A percentile compares a stretch with the other conserved stretches of the same genome.
These are phyloP conservation scores for Ascosphaera apis DNA, from an alignment of 2,329 filamentous ascomycete species.

Conservation along the genomic window DNA sequence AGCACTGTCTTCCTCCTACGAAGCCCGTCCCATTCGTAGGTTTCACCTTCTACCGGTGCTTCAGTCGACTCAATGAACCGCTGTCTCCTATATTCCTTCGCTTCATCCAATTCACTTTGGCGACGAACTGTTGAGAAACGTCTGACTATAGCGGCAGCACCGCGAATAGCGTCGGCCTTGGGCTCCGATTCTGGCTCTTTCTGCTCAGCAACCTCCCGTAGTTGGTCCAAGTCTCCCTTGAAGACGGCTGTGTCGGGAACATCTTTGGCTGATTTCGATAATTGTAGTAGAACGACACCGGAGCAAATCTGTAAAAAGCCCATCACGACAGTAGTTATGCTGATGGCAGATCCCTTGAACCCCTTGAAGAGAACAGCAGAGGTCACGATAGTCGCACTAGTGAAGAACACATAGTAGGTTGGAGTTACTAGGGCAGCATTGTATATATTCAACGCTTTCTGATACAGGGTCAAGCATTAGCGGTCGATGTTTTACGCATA, in stretches of 20 bases:
- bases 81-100: constrained; percentile 57
- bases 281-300: constrained; percentile 73
- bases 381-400: constrained; percentile 80
- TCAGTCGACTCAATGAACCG: constrained; percentile 46
- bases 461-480: constrained; percentile 14
- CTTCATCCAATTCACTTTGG: constrained; percentile 59
- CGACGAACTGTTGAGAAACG: constrained; percentile 53
- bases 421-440: constrained; percentile 93
- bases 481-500: constrained; percentile 1
- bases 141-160: constrained; percentile 67
- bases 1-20: constrained; percentile 44
- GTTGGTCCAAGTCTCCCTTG: constrained; percentile 77
- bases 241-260: constrained; percentile 87
- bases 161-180: constrained; percentile 87
- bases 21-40: constrained; percentile 80
- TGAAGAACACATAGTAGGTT: constrained; percentile 98
- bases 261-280: constrained; percentile 97
- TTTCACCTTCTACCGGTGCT: constrained; percentile 54
- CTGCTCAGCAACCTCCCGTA: constrained; percentile 83
- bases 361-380: constrained; percentile 81
- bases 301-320: constrained; percentile 88
- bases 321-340: constrained; percentile 74
- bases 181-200: constrained; percentile 93
- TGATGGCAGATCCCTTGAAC: constrained; percentile 62
- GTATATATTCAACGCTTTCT: constrained; percentile 97